phyloP scores from a whole-genome alignment of 2,329 filamentous ascomycete genomes.

The Trichoderma asperellum region DNA sequence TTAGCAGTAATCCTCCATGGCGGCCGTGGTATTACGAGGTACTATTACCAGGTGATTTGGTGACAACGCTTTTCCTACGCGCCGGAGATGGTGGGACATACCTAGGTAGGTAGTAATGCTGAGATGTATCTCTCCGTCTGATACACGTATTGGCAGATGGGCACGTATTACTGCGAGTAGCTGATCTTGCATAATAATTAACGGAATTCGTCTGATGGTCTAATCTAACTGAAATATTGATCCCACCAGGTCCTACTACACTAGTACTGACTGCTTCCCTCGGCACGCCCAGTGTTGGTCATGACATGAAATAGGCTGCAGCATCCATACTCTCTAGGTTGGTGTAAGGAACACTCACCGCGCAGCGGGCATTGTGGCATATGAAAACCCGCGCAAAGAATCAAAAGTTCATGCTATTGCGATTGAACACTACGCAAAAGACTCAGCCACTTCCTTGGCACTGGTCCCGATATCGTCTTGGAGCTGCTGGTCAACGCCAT shows the following conservation, averaged over 20 bases:
- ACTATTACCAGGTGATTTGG: not conserved
- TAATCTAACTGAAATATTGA: constrained; percentile 25
- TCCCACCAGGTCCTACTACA: not conserved
- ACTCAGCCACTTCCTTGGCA: not conserved
- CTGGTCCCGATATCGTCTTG: not conserved
- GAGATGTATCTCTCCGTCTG: not conserved
- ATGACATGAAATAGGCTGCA: constrained; percentile 2
- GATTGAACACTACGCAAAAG: not conserved
- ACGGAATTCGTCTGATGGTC: constrained; percentile 12
- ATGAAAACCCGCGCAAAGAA: not conserved
- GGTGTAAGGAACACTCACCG: not conserved
- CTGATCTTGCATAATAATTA: constrained; percentile 8
- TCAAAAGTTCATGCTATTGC: not conserved
- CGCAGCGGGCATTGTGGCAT: not conserved
- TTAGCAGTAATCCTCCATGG: not conserved
- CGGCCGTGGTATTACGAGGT: not conserved
- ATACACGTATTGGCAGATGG: not conserved
- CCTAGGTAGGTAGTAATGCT: not conserved
- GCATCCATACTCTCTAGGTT: not conserved
- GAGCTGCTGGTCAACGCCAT: not conserved
- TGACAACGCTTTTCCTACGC: not conserved
- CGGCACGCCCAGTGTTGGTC: not conserved
- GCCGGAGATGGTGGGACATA: not conserved
- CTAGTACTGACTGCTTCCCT: not conserved
- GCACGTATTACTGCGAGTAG: not conserved